Evolutionary conservation across 2,329 filamentous ascomycete species (phyloP), one percentile per base, ranked within the genome.

Genomic region (Trichophyton equinum): DNA sequence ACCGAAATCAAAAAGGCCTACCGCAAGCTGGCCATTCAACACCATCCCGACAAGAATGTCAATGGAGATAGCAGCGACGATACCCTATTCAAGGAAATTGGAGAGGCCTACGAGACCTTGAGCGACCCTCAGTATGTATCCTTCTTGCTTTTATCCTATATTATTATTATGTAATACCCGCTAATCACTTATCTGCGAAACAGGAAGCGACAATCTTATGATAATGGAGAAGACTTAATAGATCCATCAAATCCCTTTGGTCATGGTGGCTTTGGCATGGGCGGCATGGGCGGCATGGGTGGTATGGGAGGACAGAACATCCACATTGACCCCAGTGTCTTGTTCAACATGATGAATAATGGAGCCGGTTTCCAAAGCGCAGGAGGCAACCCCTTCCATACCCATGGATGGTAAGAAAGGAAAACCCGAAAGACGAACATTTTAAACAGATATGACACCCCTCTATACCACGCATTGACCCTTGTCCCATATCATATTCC

Each of bases 11-110:
- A 97, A 82, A 92, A 91, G 78, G 94, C 92, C 1, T 99, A 99
- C 79, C 85, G 92, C 66, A 96, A 94, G 76, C 82, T 96, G 71
- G 94, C 94, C 61, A 92, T 99, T 67, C 81, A 91, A 65, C 88
- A 96, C 72, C 94, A 99, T 74, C 94, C 94, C 1, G 94, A 99
- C 78, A 99, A 99, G 84, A 99, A 97, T 76, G 89, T 87, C 0
- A 72, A 76, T 63, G 89, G 87, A 64, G 89, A 96, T 68, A 82
- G 85, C 62, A 81, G 84, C 58, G 94, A 94, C 64, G 92, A 91
- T 69, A 87, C 89, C 68, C 86, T 89, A 70, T 99, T 99, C 82
- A 97, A 99, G 82, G 94, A 99, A 72, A 88, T 96, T 72, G 89
- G 91, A 69, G 94, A 99, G 79, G 92, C 92, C 46, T 96, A 99